phyloP scores from a whole-genome alignment of 768 basidiomycete species.

The Russula earlei region DNA sequence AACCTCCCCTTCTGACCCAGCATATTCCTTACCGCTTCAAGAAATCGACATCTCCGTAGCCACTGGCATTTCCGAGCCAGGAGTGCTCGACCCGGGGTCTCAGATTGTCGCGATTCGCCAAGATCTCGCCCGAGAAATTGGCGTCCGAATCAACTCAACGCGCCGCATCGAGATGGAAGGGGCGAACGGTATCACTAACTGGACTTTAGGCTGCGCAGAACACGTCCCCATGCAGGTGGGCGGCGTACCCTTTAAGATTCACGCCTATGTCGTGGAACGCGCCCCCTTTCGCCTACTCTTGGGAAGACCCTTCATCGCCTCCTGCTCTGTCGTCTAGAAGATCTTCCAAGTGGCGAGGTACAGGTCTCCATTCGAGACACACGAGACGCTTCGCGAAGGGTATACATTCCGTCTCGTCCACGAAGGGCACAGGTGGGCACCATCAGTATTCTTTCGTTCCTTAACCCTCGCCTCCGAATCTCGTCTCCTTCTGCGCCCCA shows the following conservation, averaged over 20 bases:
- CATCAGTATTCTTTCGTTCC: too few species aligned
- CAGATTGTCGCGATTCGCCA: not conserved
- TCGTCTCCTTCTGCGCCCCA: too few species aligned
- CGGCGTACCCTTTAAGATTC: not conserved
- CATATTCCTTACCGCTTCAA: too few species aligned
- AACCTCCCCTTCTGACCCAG: too few species aligned
- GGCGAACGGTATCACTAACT: not conserved
- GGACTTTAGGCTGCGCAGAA: not conserved
- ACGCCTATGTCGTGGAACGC: not conserved
- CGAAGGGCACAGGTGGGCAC: too few species aligned
- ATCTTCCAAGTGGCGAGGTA: not conserved
- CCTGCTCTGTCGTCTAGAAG: not conserved
- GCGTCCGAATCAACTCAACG: not conserved
- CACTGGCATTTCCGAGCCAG: too few species aligned
- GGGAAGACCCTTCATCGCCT: not conserved
- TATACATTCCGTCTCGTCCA: not conserved
- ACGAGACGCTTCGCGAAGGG: not conserved
- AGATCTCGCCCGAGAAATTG: not conserved
- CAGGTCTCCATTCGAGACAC: not conserved
- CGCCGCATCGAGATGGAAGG: not conserved
- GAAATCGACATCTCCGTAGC: too few species aligned
- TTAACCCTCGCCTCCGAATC: too few species aligned
- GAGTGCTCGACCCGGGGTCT: not conserved
- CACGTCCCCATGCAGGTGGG: not conserved
- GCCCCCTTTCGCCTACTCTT: not conserved